phyloP scores from a whole-genome alignment of 805 yeast genomes.

The Sugiyamaella lignohabitans region DNA sequence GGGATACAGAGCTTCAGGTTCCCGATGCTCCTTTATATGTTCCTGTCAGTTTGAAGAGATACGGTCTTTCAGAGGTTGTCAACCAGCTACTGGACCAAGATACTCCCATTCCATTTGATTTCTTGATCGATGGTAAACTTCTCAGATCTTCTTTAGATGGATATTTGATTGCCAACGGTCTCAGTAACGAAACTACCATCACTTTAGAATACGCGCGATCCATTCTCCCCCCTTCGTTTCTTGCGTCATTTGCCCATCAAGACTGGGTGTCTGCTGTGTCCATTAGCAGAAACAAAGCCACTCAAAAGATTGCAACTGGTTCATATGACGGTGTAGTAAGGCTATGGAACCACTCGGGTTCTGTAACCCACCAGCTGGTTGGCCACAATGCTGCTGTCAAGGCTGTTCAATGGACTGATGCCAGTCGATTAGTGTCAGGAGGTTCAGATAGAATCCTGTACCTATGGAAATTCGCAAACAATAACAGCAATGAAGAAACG shows the following conservation, averaged over 20 bases:
- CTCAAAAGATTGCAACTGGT: constrained; percentile 66
- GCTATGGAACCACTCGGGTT: constrained; percentile 77
- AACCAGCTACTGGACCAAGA: constrained; percentile 68
- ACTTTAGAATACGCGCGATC: constrained; percentile 87
- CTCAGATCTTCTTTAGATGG: constrained; percentile 74
- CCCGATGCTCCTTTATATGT: constrained; percentile 79
- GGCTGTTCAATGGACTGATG: constrained; percentile 71
- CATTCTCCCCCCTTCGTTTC: constrained; percentile 86
- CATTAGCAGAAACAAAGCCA: constrained; percentile 38
- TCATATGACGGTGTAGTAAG: constrained; percentile 93
- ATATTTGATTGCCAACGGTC: constrained; percentile 66
- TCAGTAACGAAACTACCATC: constrained; percentile 74
- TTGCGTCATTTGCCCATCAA: constrained; percentile 82
- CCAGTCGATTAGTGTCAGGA: constrained; percentile 70
- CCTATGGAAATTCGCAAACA: constrained; percentile 68
- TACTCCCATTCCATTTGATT: constrained; percentile 82
- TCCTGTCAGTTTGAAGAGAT: constrained; percentile 79
- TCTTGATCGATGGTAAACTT: constrained; percentile 77
- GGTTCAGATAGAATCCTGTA: constrained; percentile 87
- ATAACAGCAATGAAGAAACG: constrained; percentile 24
- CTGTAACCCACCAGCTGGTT: constrained; percentile 67
- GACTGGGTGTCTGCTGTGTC: constrained; percentile 90
- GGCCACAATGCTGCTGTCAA: constrained; percentile 89
- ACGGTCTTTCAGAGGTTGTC: constrained; percentile 90
- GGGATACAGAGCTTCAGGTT: constrained; percentile 70